Base-by-base conservation (phyloP, 2,329 filamentous ascomycete species). In the Davidsoniella neocaledoniae region DNA sequence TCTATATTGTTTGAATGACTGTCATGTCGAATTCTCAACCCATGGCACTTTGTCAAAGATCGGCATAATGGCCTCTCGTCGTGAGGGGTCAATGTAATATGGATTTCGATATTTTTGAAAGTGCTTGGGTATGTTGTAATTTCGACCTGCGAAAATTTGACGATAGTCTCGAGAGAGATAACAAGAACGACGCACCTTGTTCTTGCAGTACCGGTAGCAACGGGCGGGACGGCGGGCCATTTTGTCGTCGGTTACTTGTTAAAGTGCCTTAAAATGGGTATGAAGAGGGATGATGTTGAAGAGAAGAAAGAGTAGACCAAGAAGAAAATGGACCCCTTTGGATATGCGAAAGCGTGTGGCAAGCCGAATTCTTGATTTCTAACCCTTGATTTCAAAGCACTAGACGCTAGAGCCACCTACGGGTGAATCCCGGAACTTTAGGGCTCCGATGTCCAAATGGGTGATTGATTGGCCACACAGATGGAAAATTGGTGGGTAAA, bases 161-260 rank as follows among this genome's bases (percentile, higher is more conserved):
- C 48, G 45, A 37, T 9, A 54, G 33, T 43, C 2, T 37, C 19
- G n/a, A 49, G 23, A 52, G 1, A 38, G 21, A 25, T 26, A 45
- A 40, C 45, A 54, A 51, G 51, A 54, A 48, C 46, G 57, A 71
- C 83, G 73, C 69, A 94, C 87, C 87, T 95, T 95, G 83, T 96
- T 98, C 86, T 98, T 98, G 88, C 91, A 98, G 85, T 98, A 98
- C 68, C 91, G 83, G 81, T 94, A 98, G 78, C 91, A 98, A 78
- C 91, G 85, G 68, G 91, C 91, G 68, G 91, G 91, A 84, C 91
- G 87, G 74, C 91, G 87, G 68, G 91, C 91, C 91, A 98, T 98
- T 77, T 82, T 88, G 82, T 81, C 78, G 72, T 50, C 51, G 51
- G 47, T 53, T 64, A 58, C 61, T 56, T 55, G 51, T 54, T 44